These are phyloP conservation scores for Colletotrichum karsti DNA, from an alignment of 2,329 filamentous ascomycete species.

Conservation along the genomic window DNA sequence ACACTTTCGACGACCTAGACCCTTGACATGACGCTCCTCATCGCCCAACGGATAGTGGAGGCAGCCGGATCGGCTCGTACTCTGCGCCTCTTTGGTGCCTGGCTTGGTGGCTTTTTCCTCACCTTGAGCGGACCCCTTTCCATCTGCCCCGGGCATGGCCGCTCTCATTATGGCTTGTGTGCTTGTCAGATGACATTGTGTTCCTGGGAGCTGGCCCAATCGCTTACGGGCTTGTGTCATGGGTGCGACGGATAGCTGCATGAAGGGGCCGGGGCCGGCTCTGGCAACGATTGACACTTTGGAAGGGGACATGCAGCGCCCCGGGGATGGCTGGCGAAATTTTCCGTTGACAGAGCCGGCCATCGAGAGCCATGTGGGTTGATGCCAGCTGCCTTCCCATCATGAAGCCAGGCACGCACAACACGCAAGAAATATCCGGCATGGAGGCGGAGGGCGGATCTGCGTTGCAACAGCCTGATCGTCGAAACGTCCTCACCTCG, in stretches of 20 bases:
- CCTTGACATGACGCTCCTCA: background rate
- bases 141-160: background rate
- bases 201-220: conserved; percentile 19
- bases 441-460: background rate
- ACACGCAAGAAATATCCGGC: conserved; percentile 9
- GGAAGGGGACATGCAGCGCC: conserved; percentile 1
- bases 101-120: background rate
- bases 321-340: conserved; percentile 22
- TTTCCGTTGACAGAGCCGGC: conserved; percentile 17
- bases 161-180: conserved; percentile 1
- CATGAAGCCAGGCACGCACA: conserved; percentile 13
- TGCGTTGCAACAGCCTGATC: conserved; percentile 20
- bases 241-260: conserved; percentile 13
- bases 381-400: conserved; percentile 12
- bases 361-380: conserved; percentile 22
- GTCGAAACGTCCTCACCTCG: conserved; percentile 6
- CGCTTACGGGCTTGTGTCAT: conserved; percentile 11
- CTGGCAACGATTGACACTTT: conserved; percentile 7
- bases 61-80: conserved; percentile 22
- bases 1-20: background rate
- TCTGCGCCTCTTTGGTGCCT: conserved; percentile 17
- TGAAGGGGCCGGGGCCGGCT: conserved; percentile 16
- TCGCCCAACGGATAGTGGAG: background rate
- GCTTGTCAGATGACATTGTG: conserved; percentile 26
- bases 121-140: background rate